A percentile compares a stretch with the other conserved stretches of the same genome.
These are phyloP conservation scores for Melastoma candidum DNA, from an alignment of 441 rosid species.

Conservation along the genomic window DNA sequence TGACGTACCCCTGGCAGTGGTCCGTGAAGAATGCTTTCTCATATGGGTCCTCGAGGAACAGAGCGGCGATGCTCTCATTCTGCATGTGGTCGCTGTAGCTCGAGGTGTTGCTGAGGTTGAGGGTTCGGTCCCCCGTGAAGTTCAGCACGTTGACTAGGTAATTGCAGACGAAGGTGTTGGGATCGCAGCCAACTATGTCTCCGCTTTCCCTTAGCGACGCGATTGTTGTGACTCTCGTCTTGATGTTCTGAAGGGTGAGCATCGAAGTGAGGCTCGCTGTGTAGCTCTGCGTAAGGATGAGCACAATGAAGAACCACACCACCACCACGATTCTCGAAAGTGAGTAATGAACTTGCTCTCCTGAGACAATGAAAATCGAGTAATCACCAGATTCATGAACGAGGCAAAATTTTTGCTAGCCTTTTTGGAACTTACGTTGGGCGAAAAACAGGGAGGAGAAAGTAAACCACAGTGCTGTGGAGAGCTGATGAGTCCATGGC, in stretches of 20 bases:
- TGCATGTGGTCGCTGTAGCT: slow-evolving; percentile 1
- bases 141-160: background rate
- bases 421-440: slow-evolving; percentile 30
- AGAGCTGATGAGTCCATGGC: slow-evolving; percentile 22
- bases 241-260: slow-evolving; percentile 33
- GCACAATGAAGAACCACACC: slow-evolving; percentile 41
- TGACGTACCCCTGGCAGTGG: slow-evolving; percentile 11
- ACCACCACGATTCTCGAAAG: slow-evolving; percentile 32
- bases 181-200: slow-evolving; percentile 8
- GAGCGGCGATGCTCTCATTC: background rate
- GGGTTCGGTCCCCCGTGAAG: background rate
- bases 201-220: slow-evolving; percentile 4
- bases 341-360: slow-evolving; percentile 27
- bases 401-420: no score
- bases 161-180: slow-evolving; percentile 6
- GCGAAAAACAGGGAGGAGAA: slow-evolving; percentile 34
- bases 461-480: slow-evolving; percentile 31
- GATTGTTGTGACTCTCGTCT: slow-evolving; percentile 15
- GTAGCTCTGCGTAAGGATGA: slow-evolving; percentile 41
- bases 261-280: slow-evolving; percentile 41
- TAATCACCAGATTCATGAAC: background rate
- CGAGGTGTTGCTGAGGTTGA: background rate
- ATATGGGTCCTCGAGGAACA: slow-evolving; percentile 14
- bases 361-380: slow-evolving; percentile 16
- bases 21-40: slow-evolving; percentile 7